Base-by-base conservation (phyloP, 164 flowering plant genomes). In the Nymphaea colorata region DNA sequence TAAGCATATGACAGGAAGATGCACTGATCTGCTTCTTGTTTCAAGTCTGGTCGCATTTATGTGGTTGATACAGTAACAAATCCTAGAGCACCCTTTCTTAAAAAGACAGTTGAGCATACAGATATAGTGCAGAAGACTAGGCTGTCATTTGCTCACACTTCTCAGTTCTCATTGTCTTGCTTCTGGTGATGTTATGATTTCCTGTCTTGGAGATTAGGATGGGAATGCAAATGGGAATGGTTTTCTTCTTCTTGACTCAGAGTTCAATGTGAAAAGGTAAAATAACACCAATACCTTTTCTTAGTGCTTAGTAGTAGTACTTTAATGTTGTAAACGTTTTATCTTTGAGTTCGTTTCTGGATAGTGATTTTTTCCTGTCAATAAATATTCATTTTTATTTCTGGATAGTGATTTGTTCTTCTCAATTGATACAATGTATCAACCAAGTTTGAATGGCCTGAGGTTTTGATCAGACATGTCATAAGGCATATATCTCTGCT, bases 81-180 rank as follows among this genome's bases (percentile, higher is more conserved):
- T 78, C 90, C 97, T 4, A 86, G 62, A 78, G 96, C 92, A 62
- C 99, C 99, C 3, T 66, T 80, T 57, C 72, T 94, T 83, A 87
- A 91, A 70, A 94, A 91, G 73, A 84, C 82, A 72, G 96, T 94
- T 68, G 87, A 91, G 66, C 89, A 96, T 41, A 81, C 70, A 51
- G 93, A 88, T 42, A 86, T 94, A 57, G 67, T 81, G 14, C 66
- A 72, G 64, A 92, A 88, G 82, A 92, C 99, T 61, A 98, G 99
- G 66, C 76, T 94, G 66, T 96, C 96, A 6, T 91, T 78, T 75
- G 96, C 99, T 6, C 99, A 94, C 82, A 94, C 99, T n/a, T n/a
- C n/a, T n/a, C n/a, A n/a, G n/a, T 18, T 79, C 99, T 41, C 99
- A 94, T 77, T 94, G 99, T 81, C 96, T 94, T 76, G 98, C 91